phyloP scores from a whole-genome alignment of 139 green algal genomes.

The Chlamydomonas incerta region DNA sequence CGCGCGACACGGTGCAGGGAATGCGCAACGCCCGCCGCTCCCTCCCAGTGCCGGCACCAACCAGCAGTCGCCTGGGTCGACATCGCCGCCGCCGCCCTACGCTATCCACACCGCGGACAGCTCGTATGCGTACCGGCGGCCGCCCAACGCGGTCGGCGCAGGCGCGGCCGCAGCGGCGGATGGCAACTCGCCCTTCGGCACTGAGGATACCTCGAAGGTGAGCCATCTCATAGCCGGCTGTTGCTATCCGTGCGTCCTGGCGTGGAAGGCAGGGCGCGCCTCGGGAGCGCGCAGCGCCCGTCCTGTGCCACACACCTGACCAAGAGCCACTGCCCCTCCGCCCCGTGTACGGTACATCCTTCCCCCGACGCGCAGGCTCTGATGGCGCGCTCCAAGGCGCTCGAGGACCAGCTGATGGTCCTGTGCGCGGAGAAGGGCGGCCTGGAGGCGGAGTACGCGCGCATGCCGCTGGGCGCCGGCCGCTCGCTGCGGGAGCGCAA shows the following conservation, averaged over 20 bases:
- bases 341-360: neutral
- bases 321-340: too few relatives aligned
- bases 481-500: constrained; percentile 62
- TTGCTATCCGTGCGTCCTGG: too few relatives aligned
- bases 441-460: constrained; percentile 66
- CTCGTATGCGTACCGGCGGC: constrained; percentile 23
- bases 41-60: neutral
- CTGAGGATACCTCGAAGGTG: constrained; percentile 23
- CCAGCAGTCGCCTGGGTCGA: too few relatives aligned
- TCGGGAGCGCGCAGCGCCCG: too few relatives aligned
- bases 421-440: constrained; percentile 66
- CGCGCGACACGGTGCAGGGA: too few relatives aligned
- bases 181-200: neutral
- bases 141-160: neutral
- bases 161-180: neutral
- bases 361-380: too few relatives aligned
- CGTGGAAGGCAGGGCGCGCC: too few relatives aligned
- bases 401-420: constrained; percentile 68
- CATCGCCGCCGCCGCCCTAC: constrained; percentile 28
- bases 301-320: too few relatives aligned
- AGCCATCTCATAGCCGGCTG: too few relatives aligned
- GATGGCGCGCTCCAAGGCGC: constrained; percentile 49
- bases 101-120: neutral
- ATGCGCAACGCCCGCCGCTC: neutral
- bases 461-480: constrained; percentile 64